Evolutionary conservation across 2,329 filamentous ascomycete species (phyloP), one percentile per base, ranked within the genome.

Genomic region (Scedosporium boydii): DNA sequence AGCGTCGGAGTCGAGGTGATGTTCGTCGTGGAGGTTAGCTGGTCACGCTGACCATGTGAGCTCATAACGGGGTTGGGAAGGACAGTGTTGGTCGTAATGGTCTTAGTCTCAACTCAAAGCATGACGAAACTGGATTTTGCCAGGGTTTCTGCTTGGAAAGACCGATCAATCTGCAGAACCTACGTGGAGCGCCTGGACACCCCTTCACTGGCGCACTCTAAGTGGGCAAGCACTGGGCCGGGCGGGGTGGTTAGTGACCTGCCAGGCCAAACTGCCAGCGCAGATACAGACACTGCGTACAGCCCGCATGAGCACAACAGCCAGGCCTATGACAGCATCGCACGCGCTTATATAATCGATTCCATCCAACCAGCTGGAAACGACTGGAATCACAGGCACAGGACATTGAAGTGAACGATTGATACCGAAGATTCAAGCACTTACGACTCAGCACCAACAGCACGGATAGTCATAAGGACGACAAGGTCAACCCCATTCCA

Each of bases 51-150:
- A 16, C 51, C 51, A 55, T 55, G 51, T 55, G 51, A 55, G 51
- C 51, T 55, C 51, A 55, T 55, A 27, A 55, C 23, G 51, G 51
- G 51, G 51, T 55, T 55, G 51, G 51, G 51, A 55, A 55, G 51
- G 51, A 55, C 51, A 55, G 51, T 23, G 23, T 23, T 23, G 12
- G 12, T 38, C 34, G 34, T 14, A 38, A 10, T 38, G 34, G 34
- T 38, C 34, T 38, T 38, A 38, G 34, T 38, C 34, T 14, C 6
- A 10, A 14, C 18, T 29, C 51, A 27, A 21, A 23, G 51, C 51
- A 55, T 55, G 51, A 55, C 18, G 51, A 55, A n/a, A 38, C 34
- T 12, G 10, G 34, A 55, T 55, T 55, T 23, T 55, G 23, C 51
- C 51, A 55, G 51, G 51, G 51, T 55, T 55, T 27, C 51, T 55